Conservation (phyloP, 2,329 filamentous ascomycete species). For the Blumeria graminis region DNA sequence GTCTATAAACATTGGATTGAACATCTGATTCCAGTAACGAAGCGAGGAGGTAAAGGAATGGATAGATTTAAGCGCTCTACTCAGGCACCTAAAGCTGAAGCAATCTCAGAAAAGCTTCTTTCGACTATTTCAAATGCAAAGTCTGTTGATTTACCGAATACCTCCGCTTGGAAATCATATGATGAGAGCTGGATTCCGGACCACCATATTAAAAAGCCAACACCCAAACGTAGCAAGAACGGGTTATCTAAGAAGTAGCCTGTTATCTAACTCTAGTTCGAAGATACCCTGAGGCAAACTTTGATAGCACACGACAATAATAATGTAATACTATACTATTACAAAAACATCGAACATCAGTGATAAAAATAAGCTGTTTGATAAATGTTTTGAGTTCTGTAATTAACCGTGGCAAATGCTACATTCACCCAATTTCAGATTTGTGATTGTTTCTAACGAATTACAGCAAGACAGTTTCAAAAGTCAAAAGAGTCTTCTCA, state of each 20-base stretch:
- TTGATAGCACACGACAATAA: no score
- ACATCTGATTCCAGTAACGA: conserved; percentile 79
- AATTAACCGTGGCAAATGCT: no score
- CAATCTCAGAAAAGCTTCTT: conserved; percentile 23
- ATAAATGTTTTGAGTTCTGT: no score
- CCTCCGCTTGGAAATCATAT: conserved; percentile 13
- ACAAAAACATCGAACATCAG: no score
- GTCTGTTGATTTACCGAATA: conserved; percentile 14
- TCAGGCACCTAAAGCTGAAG: conserved; percentile 43
- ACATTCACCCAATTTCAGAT: no score
- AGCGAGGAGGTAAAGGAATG: conserved; percentile 21
- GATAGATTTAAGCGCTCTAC: conserved; percentile 29
- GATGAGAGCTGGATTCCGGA: conserved; percentile 16
- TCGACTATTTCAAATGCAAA: conserved; percentile 37
- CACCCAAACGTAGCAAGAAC: conserved; percentile 42
- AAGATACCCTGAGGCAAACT: no score
- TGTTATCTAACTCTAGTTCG: no score
- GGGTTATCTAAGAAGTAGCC: conserved; percentile 13
- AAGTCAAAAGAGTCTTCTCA: no score
- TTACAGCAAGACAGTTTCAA: no score
- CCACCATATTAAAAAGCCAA: conserved; percentile 68
- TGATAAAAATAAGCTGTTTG: no score
- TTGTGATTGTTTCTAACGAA: no score
- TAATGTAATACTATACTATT: no score
- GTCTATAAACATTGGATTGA: conserved; percentile 98